These are phyloP conservation scores for Phytophthora macrochlamydospora DNA, from an alignment of 352 stramenopile genomes.

Conservation along the genomic window DNA sequence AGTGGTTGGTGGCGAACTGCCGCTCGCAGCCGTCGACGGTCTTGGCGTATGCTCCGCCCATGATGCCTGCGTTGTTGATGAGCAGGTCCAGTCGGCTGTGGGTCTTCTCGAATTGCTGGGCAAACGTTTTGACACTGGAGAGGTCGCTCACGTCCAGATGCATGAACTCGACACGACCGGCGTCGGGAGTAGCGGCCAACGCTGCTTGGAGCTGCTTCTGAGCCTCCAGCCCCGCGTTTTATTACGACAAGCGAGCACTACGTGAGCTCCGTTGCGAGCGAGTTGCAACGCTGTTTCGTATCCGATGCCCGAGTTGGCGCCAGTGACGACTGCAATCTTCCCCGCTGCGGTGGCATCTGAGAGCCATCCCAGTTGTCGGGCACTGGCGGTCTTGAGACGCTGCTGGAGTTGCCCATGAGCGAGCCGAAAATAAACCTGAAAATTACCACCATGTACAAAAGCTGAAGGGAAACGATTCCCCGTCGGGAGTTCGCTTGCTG, in stretches of 20 bases:
- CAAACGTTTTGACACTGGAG: conserved; percentile 50
- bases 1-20: conserved; percentile 74
- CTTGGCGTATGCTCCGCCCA: conserved; percentile 39
- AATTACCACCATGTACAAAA: too few species aligned
- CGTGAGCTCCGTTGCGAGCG: conserved; percentile 24
- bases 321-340: conserved; percentile 22
- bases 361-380: conserved; percentile 9
- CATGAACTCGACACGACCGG: conserved; percentile 54
- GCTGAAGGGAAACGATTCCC: too few species aligned
- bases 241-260: conserved; percentile 37
- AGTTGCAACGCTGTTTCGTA: conserved; percentile 26
- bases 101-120: conserved; percentile 31
- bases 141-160: conserved; percentile 51
- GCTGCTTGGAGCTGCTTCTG: conserved; percentile 13
- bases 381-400: conserved; percentile 1
- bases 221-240: conserved; percentile 4
- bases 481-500: too few species aligned
- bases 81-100: conserved; percentile 53
- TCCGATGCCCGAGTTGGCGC: conserved; percentile 26
- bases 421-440: too few species aligned
- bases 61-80: conserved; percentile 72
- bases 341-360: conserved; percentile 16
- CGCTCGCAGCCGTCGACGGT: conserved; percentile 52
- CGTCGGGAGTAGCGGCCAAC: neutral
- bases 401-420: conserved; percentile 1